Evolutionary conservation across 2,329 filamentous ascomycete genomes (phyloP), one percentile per base, ranked within the genome.

Genomic region (Pestalotiopsis sp.): DNA sequence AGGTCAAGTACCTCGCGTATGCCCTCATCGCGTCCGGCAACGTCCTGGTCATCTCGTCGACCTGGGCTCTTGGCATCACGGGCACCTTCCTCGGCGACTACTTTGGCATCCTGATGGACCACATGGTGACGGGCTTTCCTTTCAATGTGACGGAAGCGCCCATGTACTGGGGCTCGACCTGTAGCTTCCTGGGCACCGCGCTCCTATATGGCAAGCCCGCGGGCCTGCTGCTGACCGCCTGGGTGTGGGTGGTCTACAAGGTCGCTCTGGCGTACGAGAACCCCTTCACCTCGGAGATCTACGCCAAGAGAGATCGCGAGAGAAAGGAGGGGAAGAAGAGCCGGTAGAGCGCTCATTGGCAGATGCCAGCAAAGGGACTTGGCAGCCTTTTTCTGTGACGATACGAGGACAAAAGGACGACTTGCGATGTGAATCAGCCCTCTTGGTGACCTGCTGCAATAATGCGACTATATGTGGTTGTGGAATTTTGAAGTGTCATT

Each of bases 11-110:
- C 72, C 80, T 91, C 20, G 93, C 93, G 57, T 91, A 91, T 72
- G 87, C 84, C 4, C 88, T 98, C 67, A 88, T 98, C 75, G 86
- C 86, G 36, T 78, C 83, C 49, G 96, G 96, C 69, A 98, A 97
- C 80, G 81, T 92, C 65, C 89, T 99, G 45, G 96, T 99, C 64
- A 76, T 98, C 64, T 91, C 92, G 41, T 96, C 93, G 70, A 98
- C 97, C 82, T 98, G 91, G 90, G 92, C 91, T 41, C 90, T 99
- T 56, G 96, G 96, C 68, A 90, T 99, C 76, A 98, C 94, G 0
- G 96, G 96, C 71, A 99, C 96, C 49, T 99, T 98, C 80, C 86
- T 99, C 45, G 96, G 96, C 75, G 96, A 99, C 84, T 99, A 99
- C 86, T 99, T 98, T 79, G 96, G 96, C 74, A 98, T 98, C 80